Evolutionary conservation across 177 flowering plant genomes (phyloP), one percentile per base, ranked within the genome.

Genomic region (Telopea speciosissima): DNA sequence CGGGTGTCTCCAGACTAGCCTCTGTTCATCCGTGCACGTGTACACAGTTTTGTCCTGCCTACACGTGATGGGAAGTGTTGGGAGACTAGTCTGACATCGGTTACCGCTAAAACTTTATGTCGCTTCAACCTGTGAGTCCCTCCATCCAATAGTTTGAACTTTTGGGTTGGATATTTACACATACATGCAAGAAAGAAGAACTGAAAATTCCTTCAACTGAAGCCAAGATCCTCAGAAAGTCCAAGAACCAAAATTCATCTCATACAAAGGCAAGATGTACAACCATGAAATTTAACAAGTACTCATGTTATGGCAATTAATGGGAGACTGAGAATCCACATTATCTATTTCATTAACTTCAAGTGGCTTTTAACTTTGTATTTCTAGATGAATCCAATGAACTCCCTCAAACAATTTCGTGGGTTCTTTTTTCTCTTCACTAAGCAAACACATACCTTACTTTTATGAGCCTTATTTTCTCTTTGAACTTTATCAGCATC

Each of bases 391-490:
- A 24, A 66, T 40, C 44, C 68, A 66, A 54, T 42, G 56, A 22
- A 66, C 58, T 24, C 23, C 68, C 13, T 17, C 8, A 66, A 66
- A 22, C 40, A 21, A 19, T 19, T 63, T 31, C 71, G 75, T 28
- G 52, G 49, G n/a, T 36, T 31, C 5, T 31, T 36, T 5, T 28
- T 33, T 61, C n/a, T 58, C 24, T 58, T 58, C 7, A 58, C 7
- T n/a, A 58, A 19, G 23, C 1, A n/a, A 21, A n/a, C 21, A 26
- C 11, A 7, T 77, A 78, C 83, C 83, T 75, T 77, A 70, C 61
- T 81, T 80, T 79, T 88, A 21, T 77, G 84, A 73, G 79, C 72
- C 82, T 79, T 90, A 79, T 81, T 86, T 60, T 84, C 84, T 73
- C 78, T 84, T 71, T 70, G 79, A 33, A 68, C 60, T 74, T 84